Evolutionary conservation across 495 filamentous ascomycete species (phyloP).

Genomic region (Tuber borchii): DNA sequence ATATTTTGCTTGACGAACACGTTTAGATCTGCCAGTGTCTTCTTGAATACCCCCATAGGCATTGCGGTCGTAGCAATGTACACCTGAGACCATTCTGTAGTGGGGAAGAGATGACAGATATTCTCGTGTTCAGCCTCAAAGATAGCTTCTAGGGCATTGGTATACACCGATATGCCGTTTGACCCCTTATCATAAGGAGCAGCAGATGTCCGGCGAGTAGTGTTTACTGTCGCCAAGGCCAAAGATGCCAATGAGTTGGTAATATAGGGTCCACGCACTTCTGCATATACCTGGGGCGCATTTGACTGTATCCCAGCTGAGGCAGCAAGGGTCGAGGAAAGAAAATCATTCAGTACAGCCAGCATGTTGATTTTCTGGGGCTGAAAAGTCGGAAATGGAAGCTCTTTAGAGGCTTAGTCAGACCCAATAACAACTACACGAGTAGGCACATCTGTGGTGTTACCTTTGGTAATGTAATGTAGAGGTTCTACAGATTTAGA

Average conservation of each 20-base stretch:
- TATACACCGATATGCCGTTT: conserved; percentile 87
- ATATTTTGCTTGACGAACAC: conserved; percentile 78
- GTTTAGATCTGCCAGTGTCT: conserved; percentile 84
- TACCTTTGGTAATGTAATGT: conserved; percentile 84
- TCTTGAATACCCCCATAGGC: conserved; percentile 70
- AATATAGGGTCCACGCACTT: conserved; percentile 79
- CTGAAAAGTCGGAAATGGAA: conserved; percentile 61
- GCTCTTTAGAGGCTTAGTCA: conserved; percentile 44
- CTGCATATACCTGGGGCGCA: conserved; percentile 72
- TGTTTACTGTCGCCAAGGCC: conserved; percentile 79
- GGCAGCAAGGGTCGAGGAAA: conserved; percentile 51
- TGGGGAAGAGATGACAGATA: conserved; percentile 72
- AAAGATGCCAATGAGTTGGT: conserved; percentile 71
- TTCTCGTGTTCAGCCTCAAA: conserved; percentile 84
- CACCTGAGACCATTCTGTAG: conserved; percentile 72
- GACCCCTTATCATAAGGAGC: conserved; percentile 78
- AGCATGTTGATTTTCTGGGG: conserved; percentile 55
- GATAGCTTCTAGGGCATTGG: conserved; percentile 75
- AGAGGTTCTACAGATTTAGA: conserved; percentile 74
- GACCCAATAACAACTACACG: background rate
- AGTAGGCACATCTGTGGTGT: background rate
- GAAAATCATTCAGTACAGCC: conserved; percentile 53
- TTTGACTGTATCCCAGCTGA: conserved; percentile 47
- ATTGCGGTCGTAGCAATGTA: conserved; percentile 69
- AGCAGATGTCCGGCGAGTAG: conserved; percentile 58